These are phyloP conservation scores for Saksenaea oblongispora DNA, from an alignment of 371 early-diverging fungal species.

Conservation along the genomic window DNA sequence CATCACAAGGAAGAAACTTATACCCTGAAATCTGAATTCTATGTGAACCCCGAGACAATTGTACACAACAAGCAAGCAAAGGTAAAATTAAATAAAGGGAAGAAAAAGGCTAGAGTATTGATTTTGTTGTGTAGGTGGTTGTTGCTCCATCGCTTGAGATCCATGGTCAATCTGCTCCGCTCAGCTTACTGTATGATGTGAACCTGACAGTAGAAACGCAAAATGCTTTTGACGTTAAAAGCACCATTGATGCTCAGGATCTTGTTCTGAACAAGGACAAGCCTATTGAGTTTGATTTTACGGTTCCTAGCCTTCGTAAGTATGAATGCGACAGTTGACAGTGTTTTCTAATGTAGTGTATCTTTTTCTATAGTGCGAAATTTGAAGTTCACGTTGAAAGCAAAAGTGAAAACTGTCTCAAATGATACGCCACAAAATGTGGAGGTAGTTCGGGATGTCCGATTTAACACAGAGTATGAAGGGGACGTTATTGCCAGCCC, in stretches of 20 bases:
- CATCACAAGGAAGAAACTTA: constrained; percentile 36
- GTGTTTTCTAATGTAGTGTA: not conserved
- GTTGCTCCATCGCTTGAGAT: constrained; percentile 40
- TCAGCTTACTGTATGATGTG: constrained; percentile 43
- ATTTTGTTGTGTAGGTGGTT: constrained; percentile 21
- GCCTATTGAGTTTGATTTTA: constrained; percentile 26
- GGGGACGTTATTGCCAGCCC: constrained; percentile 14
- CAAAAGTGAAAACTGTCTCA: constrained; percentile 33
- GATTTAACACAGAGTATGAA: not conserved
- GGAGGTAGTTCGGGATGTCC: constrained; percentile 1
- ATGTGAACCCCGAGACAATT: constrained; percentile 51
- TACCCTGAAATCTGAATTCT: constrained; percentile 32
- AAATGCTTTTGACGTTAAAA: constrained; percentile 28
- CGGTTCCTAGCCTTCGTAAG: constrained; percentile 39
- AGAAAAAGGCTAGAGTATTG: not conserved
- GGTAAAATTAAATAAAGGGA: constrained; percentile 14
- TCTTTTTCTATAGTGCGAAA: constrained; percentile 12
- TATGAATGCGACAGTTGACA: not conserved
- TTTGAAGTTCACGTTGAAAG: constrained; percentile 28
- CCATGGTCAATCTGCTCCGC: constrained; percentile 22
- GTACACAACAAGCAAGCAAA: constrained; percentile 40
- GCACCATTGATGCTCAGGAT: constrained; percentile 24
- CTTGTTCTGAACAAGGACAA: constrained; percentile 27
- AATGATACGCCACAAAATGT: constrained; percentile 16
- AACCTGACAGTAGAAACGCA: constrained; percentile 25